Evolutionary conservation across 331 rosid species (phyloP).

Genomic region (Cydonia oblonga): DNA sequence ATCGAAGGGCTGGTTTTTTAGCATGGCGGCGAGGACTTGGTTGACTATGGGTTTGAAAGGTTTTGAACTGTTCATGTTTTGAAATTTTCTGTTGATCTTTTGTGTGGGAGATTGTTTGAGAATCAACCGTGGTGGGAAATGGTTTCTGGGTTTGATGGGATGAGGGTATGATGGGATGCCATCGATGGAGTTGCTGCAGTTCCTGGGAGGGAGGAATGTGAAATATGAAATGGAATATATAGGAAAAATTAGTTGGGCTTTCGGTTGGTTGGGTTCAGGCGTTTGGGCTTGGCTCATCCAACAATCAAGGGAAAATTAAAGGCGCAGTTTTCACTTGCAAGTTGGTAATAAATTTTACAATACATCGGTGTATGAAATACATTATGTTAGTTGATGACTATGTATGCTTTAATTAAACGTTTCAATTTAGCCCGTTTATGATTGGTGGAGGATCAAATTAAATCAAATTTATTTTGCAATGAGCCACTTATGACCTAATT

Average conservation of each 20-base stretch:
- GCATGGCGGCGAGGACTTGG: conserved; percentile 39
- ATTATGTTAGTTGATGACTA: no score
- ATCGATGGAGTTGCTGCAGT: background rate
- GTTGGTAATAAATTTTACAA: no score
- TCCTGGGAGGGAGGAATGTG: background rate
- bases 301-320: no score
- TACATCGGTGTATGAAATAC: no score
- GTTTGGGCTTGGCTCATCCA: background rate
- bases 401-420: no score
- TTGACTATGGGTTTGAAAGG: conserved; percentile 30
- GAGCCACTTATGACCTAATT: no score
- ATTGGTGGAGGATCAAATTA: no score
- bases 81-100: background rate
- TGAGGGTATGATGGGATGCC: background rate
- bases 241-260: background rate
- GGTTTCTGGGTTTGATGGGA: background rate
- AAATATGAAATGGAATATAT: background rate
- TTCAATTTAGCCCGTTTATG: no score
- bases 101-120: background rate
- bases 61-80: conserved; percentile 14
- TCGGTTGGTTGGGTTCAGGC: background rate
- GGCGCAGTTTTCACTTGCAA: no score
- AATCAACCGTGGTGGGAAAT: background rate
- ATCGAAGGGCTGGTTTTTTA: conserved; percentile 56
- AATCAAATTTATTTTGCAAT: no score